Conservation (phyloP, 208 protist genomes). For the Kentomonas sorsogonicus region DNA sequence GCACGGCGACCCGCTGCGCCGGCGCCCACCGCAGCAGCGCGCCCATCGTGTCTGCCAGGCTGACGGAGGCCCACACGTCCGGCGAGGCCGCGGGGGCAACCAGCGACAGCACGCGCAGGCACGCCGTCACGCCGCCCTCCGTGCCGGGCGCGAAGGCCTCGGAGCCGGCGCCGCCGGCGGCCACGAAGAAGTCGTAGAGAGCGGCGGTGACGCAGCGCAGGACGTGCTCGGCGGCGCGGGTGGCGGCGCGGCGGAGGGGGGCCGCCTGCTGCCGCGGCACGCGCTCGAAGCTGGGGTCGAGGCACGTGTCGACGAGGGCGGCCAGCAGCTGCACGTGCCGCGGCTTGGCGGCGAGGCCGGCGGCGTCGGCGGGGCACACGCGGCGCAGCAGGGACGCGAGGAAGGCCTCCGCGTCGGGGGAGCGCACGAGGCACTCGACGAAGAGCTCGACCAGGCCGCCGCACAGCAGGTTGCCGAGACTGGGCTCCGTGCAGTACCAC, state of each 20-base stretch:
- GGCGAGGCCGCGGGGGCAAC: slow-evolving; percentile 31
- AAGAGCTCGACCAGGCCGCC: slow-evolving; percentile 56
- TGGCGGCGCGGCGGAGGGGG: slow-evolving; percentile 20
- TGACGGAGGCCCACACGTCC: slow-evolving; percentile 41
- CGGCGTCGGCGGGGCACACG: slow-evolving; percentile 16
- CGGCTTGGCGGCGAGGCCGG: slow-evolving; percentile 5
- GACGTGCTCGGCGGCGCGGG: slow-evolving; percentile 18
- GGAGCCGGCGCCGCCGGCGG: slow-evolving; percentile 29
- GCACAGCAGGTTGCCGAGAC: slow-evolving; percentile 38
- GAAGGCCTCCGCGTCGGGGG: slow-evolving; percentile 11
- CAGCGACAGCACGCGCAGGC: slow-evolving; percentile 25
- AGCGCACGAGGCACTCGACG: slow-evolving; percentile 51
- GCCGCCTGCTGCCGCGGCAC: slow-evolving; percentile 47
- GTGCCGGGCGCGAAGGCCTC: slow-evolving; percentile 17
- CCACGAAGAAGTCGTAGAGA: slow-evolving; percentile 55
- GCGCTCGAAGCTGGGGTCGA: slow-evolving; percentile 47
- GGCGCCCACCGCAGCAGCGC: slow-evolving; percentile 56
- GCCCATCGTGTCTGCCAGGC: slow-evolving; percentile 38
- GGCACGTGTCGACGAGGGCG: slow-evolving; percentile 25
- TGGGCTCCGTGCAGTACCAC: slow-evolving; percentile 68
- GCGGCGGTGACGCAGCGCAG: slow-evolving; percentile 33
- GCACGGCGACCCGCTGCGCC: slow-evolving; percentile 20
- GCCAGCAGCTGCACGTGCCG: slow-evolving; percentile 43
- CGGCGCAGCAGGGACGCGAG: slow-evolving; percentile 11
- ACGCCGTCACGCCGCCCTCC: slow-evolving; percentile 27